Evolutionary conservation across 108 stramenopile species (phyloP).

Genomic region (Phaeodactylum tricornutum): DNA sequence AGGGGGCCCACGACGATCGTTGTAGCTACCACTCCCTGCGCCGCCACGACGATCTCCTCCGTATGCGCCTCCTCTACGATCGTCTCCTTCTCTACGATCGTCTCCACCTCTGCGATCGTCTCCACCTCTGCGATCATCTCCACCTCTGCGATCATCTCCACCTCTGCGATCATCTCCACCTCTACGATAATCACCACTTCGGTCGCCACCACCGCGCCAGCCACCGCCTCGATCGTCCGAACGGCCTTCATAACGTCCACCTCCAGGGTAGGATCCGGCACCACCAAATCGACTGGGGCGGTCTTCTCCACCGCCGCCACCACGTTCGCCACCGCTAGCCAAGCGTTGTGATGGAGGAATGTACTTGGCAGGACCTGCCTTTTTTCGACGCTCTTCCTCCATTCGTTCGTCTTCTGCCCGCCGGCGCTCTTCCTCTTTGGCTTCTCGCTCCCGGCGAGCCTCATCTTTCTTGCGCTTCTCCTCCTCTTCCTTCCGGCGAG

Average conservation of each 20-base stretch:
- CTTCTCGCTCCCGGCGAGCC: conserved; percentile 29
- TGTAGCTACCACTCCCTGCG: conserved; percentile 25
- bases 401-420: conserved; percentile 54
- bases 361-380: conserved; percentile 30
- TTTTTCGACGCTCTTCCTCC: conserved; percentile 46
- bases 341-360: conserved; percentile 63
- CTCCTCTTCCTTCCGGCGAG: conserved; percentile 39
- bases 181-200: conserved; percentile 20
- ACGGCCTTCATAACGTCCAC: conserved; percentile 22
- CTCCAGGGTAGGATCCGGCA: conserved; percentile 12
- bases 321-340: conserved; percentile 15
- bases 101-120: conserved; percentile 12
- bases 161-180: conserved; percentile 25
- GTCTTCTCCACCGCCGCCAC: conserved; percentile 20
- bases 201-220: conserved; percentile 4
- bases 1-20: too few relatives aligned
- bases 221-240: background rate
- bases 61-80: conserved; percentile 9
- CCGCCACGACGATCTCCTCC: conserved; percentile 26
- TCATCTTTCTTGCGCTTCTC: conserved; percentile 46
- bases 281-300: conserved; percentile 8
- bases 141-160: conserved; percentile 14
- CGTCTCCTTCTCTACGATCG: conserved; percentile 17
- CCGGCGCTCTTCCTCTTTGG: conserved; percentile 46
- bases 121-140: conserved; percentile 18